Percentiles rank a stretch among this genome's conserved stretches.
Evolutionary conservation across 1,139 yeast species (phyloP).

Genomic region (Suhomyces terraborum): DNA sequence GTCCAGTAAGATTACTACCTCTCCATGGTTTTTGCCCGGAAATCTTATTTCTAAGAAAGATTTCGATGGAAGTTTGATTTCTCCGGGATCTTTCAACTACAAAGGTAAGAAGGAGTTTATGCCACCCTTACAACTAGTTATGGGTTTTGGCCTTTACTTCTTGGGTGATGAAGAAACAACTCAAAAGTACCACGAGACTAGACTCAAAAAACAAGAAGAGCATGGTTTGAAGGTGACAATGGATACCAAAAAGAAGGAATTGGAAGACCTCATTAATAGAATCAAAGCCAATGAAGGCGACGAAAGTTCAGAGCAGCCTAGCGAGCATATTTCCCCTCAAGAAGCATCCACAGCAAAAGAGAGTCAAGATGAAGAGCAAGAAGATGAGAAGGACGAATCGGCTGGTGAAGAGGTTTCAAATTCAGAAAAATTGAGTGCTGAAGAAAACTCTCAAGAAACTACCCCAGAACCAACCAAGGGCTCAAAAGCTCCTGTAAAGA

Average conservation of each 20-base stretch:
- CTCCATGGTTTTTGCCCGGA: slow-evolving; percentile 83
- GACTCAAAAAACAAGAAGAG: slow-evolving; percentile 45
- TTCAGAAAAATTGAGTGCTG: background rate
- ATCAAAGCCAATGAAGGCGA: slow-evolving; percentile 9
- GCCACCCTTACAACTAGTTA: slow-evolving; percentile 81
- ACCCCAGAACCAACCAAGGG: slow-evolving; percentile 15
- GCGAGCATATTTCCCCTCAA: no score
- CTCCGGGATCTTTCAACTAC: slow-evolving; percentile 63
- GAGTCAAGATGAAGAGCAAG: no score
- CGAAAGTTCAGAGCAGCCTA: slow-evolving; percentile 18
- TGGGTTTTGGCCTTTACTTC: slow-evolving; percentile 89
- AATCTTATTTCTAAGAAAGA: slow-evolving; percentile 68
- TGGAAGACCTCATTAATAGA: slow-evolving; percentile 23
- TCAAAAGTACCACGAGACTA: slow-evolving; percentile 38
- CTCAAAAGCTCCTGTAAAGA: slow-evolving; percentile 16
- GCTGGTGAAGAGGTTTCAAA: slow-evolving; percentile 4
- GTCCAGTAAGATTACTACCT: slow-evolving; percentile 77
- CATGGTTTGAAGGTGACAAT: slow-evolving; percentile 46
- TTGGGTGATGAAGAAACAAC: slow-evolving; percentile 60
- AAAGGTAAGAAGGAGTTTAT: slow-evolving; percentile 60
- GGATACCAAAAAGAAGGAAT: slow-evolving; percentile 35
- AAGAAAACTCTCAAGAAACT: slow-evolving; percentile 3
- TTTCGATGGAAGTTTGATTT: slow-evolving; percentile 61
- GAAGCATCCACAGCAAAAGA: no score
- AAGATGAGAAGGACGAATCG: no score